These are phyloP conservation scores for Trichoderma polysporum DNA, from an alignment of 2,329 filamentous ascomycete genomes.

Conservation along the genomic window DNA sequence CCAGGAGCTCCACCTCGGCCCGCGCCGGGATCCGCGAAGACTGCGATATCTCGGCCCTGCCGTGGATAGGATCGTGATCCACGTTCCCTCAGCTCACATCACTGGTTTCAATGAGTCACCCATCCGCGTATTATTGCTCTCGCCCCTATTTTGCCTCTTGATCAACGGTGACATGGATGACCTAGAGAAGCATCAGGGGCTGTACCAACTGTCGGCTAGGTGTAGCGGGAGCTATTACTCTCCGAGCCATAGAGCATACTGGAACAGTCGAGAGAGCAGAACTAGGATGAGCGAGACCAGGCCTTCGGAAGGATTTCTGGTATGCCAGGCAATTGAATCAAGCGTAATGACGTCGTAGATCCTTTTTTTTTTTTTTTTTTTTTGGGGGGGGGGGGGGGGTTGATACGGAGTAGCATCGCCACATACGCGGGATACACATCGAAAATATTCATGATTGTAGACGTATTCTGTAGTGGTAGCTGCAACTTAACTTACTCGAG, in stretches of 20 bases:
- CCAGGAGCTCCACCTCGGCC: neutral
- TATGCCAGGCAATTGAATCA: no score
- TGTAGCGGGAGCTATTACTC: neutral
- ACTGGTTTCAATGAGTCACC: neutral
- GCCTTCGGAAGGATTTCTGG: no score
- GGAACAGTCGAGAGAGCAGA: no score
- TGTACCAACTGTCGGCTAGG: constrained; percentile 1
- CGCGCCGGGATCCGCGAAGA: constrained; percentile 28
- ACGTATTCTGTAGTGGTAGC: constrained; percentile 44
- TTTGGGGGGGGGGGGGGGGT: no score
- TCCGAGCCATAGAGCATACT: neutral
- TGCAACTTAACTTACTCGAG: constrained; percentile 38
- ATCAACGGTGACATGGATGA: neutral
- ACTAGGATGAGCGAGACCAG: no score
- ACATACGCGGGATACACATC: no score
- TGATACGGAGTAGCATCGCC: no score
- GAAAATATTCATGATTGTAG: no score
- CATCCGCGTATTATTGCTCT: neutral
- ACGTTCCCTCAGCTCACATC: constrained; percentile 29
- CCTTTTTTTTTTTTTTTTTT: no score
- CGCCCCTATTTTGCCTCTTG: neutral
- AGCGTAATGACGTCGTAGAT: no score
- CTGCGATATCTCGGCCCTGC: constrained; percentile 28
- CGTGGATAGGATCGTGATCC: constrained; percentile 28
- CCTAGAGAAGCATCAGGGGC: neutral